Evolutionary conservation across 352 stramenopile species (phyloP), one percentile per base, ranked within the genome.

Genomic region (Globisporangium perplexum): DNA sequence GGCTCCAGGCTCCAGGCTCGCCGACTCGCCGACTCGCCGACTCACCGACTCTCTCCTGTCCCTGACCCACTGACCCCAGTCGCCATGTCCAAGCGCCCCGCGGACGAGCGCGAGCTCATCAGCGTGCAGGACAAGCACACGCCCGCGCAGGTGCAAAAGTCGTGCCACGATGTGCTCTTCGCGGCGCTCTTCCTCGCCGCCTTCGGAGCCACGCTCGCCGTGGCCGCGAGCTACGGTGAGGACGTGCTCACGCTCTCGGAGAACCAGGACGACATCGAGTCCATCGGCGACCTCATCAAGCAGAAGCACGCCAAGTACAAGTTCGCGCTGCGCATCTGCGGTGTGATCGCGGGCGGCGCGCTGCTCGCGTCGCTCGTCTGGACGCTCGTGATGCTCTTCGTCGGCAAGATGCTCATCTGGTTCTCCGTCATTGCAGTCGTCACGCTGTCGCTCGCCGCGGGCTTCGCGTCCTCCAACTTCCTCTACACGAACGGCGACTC

Each of bases 401-500:
- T 68, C 41, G 70, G 72, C 55, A 77, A 78, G 63, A 68, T 76
- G 60, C 72, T 90, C 57, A 87, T 90, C 31, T 83, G 72, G 72
- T 72, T 80, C 56, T 76, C 72, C 26, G 53, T 78, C 24, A 59
- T 70, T 26, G 53, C 57, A 8, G 67, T 81, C 46, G 74, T 66
- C 47, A 59, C 66, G 20, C 57, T 81, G 44, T 81, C 66, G 7
- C 57, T 83, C 17, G 65, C 56, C 26, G 57, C 67, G 4, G 72
- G 72, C 11, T 63, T 75, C 20, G 43, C 65, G 47, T 70, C 62
- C 31, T 62, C 73, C 11, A 66, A 68, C 17, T 71, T 73, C 35
- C 62, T 81, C 42, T 59, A 80, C 44, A 60, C 78, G 38, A 60
- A 71, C 26, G 63, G 63, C 12, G 66, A 77, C 47, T 51, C 48